Base-by-base conservation (phyloP, 106 monocot species). In the Dendrobium huoshanense region DNA sequence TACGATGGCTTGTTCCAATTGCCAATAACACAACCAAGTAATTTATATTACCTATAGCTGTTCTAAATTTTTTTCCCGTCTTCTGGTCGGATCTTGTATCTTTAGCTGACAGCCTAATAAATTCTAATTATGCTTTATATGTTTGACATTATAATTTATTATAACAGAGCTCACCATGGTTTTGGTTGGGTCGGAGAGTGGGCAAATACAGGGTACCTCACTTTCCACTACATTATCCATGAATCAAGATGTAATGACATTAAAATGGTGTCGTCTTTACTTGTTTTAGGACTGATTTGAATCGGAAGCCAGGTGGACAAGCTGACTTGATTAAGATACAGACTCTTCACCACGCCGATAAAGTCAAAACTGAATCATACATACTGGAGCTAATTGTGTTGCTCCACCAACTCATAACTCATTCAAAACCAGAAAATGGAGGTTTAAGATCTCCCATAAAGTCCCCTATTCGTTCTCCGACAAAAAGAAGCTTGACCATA, bases 141-240 rank as follows among this genome's bases (percentile, higher is more conserved):
- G 24, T 13, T 37, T 81, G n/a, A 33, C 43, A 41, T 33, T 4
- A 11, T 41, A 20, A 81, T 54, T 41, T 41, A 77, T 75, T 43
- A 56, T 40, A 37, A n/a, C 87, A 97, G 98, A 81, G 95, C 98
- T 19, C 98, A 99, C 54, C 98, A 99, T 82, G 98, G 95, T 24
- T 99, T 99, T 78, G 98, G 98, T 67, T 99, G 92, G 98, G 98
- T 99, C 75, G 98, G 98, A 82, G 98, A 99, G 82, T 99, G 98
- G 98, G 98, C 98, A 80, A 99, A 87, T 77, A 90, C 87, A 25
- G 95, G 98, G 98, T 99, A 41, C 82, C 85, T 87, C 74, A 2
- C 47, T 47, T 19, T 64, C 64, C 45, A 8, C 11, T 59, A 10
- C 77, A 41, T 20, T 41, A 16, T 20, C 5, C 42, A 22, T 20